Evolutionary conservation across 2,329 filamentous ascomycete genomes (phyloP), one percentile per base, ranked within the genome.

Genomic region (Colletotrichum musae): DNA sequence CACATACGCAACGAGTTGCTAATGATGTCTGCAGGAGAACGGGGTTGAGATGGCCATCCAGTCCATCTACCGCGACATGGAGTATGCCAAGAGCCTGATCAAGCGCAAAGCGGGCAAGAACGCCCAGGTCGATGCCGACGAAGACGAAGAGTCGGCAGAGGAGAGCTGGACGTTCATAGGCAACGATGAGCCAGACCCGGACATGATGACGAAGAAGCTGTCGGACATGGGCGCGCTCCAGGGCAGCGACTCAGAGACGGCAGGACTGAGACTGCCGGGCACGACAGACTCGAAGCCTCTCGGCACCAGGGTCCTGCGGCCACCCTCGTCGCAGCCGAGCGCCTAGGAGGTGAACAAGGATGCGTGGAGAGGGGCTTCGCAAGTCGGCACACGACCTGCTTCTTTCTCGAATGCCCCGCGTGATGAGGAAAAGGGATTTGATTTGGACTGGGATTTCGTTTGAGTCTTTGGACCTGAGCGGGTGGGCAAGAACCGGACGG

Each of bases 161-260:
- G 94, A 97, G 78, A 93, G 91, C 77, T 98, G 95, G 95, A 98
- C 95, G 0, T 94, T 98, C 80, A 88, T 98, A 21, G 94, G 93
- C 6, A 82, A 80, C 36, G 83, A 84, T 61, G 84, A 85, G 71
- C 82, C 81, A 0, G 84, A 86, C 54, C 80, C 82, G 1, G 83
- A 85, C 16, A 78, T 80, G 18, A 74, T 80, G 52, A 84, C 80
- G 15, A 80, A 79, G 76, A 80, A 80, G 64, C 73, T 84, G 58
- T 75, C 72, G 26, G 74, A 73, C 13, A 71, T 73, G 57, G 64
- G 51, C 15, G 45, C 45, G 26, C 26, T 58, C 0, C 39, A 43
- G 41, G 41, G 41, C 13, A 43, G 13, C 6, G 41, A 43, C 13
- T 43, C 41, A 13, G 16, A 15, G 41, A n/a, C 6, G 41, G 41